Evolutionary conservation across 164 flowering plant genomes (phyloP), one percentile per base, ranked within the genome.

Genomic region (Vitis rupestris): DNA sequence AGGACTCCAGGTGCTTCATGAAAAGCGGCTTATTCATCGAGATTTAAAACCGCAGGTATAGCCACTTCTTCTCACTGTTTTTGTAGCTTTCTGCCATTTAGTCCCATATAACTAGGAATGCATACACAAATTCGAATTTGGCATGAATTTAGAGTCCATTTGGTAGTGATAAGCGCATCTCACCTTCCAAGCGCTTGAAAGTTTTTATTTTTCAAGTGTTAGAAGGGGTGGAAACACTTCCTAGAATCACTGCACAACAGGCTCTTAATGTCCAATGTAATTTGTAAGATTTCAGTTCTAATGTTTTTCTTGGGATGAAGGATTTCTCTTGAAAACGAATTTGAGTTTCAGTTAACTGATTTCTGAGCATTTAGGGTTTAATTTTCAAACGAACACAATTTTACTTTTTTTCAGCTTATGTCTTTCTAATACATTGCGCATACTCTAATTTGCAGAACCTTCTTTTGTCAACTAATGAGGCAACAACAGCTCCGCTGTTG

Each of bases 41-140:
- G 90, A 86, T 80, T 77, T 86, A 53, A 86, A 84, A 70, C 86
- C 90, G 16, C 90, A 84, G 84, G 88, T 84, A 65, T 15, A 9
- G 5, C 9, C 58, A 13, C 16, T 69, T 61, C 53, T 69, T 55
- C 52, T 47, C 53, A 57, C 12, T 9, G 7, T 69, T 54, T 19
- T 37, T 37, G 4, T 3, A 37, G 44, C 44, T 4, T 37, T 37
- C 7, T 37, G 44, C 4, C 44, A 3, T 37, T 37, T 37, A 3
- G 4, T 37, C 7, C 44, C 44, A 37, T 37, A 7, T 37, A 37
- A 37, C 44, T 4, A 37, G 44, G 44, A 37, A 37, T 37, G 44
- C 44, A 31, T 15, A 53, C n/a, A 10, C n/a, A 11, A 53, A 53
- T 53, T 53, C 6, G 4, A 50, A 12, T 54, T 37, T 6, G 4